Base-by-base conservation (phyloP, 2,329 filamentous ascomycete genomes). In the Xylaria multiplex region DNA sequence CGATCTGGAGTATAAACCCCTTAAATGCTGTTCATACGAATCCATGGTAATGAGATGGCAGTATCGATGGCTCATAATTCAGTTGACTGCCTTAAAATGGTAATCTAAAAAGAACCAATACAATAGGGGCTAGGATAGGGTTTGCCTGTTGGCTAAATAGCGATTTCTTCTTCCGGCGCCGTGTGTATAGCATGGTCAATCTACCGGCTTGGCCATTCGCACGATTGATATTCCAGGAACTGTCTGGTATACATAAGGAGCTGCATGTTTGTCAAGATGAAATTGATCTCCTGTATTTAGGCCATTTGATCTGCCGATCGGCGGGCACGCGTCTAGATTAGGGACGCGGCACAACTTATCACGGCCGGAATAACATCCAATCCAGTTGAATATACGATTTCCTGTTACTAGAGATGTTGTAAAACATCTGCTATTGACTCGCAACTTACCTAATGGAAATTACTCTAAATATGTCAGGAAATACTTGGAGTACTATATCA, bases 141-240 rank as follows among this genome's bases (percentile, higher is more conserved):
- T 45, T 53, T 40, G 22, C 22, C 42, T 62, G 57, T 45, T 69
- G 67, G 65, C 67, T 69, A 69, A 69, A 69, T 68, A 50, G 49
- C 13, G 40, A 35, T 62, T 62, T 65, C 64, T 57, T 40, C 16
- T 62, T 67, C 61, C 19, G 64, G 64, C 42, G 65, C 65, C 54
- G 61, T 56, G 11, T 48, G 54, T 48, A 27, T 48, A 37, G 43
- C 14, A 53, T 43, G 5, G 9, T 48, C 43, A 62, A 68, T 68
- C 58, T 67, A 8, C 67, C 67, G 67, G 67, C 67, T 69, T 69
- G 67, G 67, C 67, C 63, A 24, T 46, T 57, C 35, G 42, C 13
- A 46, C 27, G 16, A 22, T 40, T 22, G 6, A 56, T 22, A 37
- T 30, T 24, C n/a, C 2, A 35, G 22, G 19, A 27, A 13, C 24